Evolutionary conservation across 805 yeast genomes (phyloP).

Genomic region (Naumovozyma dairenensis): DNA sequence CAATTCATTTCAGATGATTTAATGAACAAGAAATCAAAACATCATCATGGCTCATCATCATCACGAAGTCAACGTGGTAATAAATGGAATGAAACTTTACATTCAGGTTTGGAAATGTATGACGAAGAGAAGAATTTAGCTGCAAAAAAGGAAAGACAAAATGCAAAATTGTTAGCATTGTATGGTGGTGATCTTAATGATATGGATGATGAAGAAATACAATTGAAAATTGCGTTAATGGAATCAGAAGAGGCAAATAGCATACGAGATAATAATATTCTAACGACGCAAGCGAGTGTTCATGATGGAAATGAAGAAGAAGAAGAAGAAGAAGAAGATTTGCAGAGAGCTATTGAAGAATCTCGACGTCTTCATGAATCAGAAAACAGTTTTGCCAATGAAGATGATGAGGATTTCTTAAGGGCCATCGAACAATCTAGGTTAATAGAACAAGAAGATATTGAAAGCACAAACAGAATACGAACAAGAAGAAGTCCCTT

Average conservation of each 20-base stretch:
- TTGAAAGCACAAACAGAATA: slow-evolving; percentile 1
- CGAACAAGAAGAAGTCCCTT: neutral
- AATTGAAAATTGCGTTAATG: slow-evolving; percentile 26
- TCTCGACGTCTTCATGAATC: slow-evolving; percentile 6
- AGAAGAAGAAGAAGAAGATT: slow-evolving; percentile 10
- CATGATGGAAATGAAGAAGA: slow-evolving; percentile 2
- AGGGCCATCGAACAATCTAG: slow-evolving; percentile 15
- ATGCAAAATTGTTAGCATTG: slow-evolving; percentile 13
- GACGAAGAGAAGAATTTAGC: slow-evolving; percentile 20
- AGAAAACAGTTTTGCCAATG: slow-evolving; percentile 4
- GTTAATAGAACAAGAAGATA: neutral
- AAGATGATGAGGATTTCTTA: slow-evolving; percentile 16
- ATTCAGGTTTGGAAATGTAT: slow-evolving; percentile 19
- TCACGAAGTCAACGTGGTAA: slow-evolving; percentile 10
- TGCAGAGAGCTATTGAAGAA: slow-evolving; percentile 16
- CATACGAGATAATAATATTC: neutral
- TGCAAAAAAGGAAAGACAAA: slow-evolving; percentile 10
- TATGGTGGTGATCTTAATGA: slow-evolving; percentile 23
- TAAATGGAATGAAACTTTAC: slow-evolving; percentile 25
- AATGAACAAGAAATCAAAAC: slow-evolving; percentile 1
- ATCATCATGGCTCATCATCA: neutral
- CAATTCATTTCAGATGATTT: slow-evolving; percentile 17
- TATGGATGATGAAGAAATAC: slow-evolving; percentile 25
- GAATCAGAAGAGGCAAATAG: slow-evolving; percentile 19
- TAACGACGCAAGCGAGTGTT: too few species aligned